Evolutionary conservation across 2,329 filamentous ascomycete genomes (phyloP).

Genomic region (Teratosphaeria epicoccoides): DNA sequence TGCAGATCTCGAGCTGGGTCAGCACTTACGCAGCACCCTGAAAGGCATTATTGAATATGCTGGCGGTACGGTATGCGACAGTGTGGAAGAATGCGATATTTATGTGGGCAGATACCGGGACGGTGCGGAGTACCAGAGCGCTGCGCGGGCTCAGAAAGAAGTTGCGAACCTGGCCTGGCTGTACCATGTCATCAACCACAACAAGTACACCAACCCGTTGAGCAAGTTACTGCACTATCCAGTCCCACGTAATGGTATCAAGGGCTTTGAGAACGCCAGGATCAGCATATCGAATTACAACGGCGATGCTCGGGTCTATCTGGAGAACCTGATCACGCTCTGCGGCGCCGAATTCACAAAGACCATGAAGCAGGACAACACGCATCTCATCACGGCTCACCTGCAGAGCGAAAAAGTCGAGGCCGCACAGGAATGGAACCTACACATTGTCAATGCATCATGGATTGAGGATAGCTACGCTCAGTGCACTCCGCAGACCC

Average conservation of each 20-base stretch:
- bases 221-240: slow-evolving; percentile 84
- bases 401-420: slow-evolving; percentile 84
- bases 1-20: slow-evolving; percentile 59
- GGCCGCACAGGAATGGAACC: slow-evolving; percentile 84
- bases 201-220: slow-evolving; percentile 78
- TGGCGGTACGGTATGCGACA: slow-evolving; percentile 57
- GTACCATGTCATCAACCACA: slow-evolving; percentile 79
- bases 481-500: slow-evolving; percentile 63
- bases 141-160: slow-evolving; percentile 66
- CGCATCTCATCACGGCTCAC: slow-evolving; percentile 86
- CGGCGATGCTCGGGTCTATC: slow-evolving; percentile 82
- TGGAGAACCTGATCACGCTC: slow-evolving; percentile 82
- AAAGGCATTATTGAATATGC: slow-evolving; percentile 59
- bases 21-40: slow-evolving; percentile 56
- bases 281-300: slow-evolving; percentile 96
- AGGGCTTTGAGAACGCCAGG: slow-evolving; percentile 62
- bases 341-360: slow-evolving; percentile 84
- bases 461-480: slow-evolving; percentile 98
- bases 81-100: slow-evolving; percentile 63
- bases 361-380: slow-evolving; percentile 90
- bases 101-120: slow-evolving; percentile 82
- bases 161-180: slow-evolving; percentile 92
- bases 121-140: slow-evolving; percentile 64
- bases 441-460: slow-evolving; percentile 83
- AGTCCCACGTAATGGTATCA: slow-evolving; percentile 62